Evolutionary conservation across 305 asterid genomes (phyloP), one percentile per base, ranked within the genome.

Genomic region (Plantago coronopus): DNA sequence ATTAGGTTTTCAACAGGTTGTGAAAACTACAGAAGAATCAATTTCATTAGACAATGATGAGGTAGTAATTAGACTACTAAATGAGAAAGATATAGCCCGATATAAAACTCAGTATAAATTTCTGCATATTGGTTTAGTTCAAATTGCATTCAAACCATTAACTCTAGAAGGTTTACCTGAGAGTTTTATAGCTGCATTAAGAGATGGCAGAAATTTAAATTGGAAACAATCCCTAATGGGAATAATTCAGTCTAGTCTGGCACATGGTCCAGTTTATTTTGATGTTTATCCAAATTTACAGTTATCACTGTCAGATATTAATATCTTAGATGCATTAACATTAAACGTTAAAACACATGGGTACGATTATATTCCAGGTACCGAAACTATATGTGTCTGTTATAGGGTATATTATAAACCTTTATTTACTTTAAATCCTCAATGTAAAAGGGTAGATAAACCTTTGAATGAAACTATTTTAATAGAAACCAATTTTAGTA

Each of bases 371-470:
- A 34, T 1, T 0, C 1, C 16, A 5, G 37, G 57, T 5, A 5
- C 57, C 3, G 3, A 51, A 51, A 22, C 22, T 2, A 51, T 51
- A 3, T 20, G 57, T 51, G 15, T 51, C 3, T 51, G 18, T 21
- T 51, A 51, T 20, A 21, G 57, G 9, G 20, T 51, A 5, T 20
- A 51, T 51, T 51, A 20, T 21, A 51, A 51, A 51, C 57, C 37
- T 5, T 23, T 51, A 51, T 9, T 0, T 14, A 20, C 37, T 4
- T 49, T 49, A 6, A 49, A 49, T 49, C 55, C 55, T 1, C 27
- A 0, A 0, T 49, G 55, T 49, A 49, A 49, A 49, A 49, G 4
- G 25, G 21, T 49, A 17, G 55, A 49, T 17, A 49, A 49, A 49
- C 5, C 20, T 1, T 17, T 17, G 19, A 49, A 49, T 20, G 55